phyloP scores from a whole-genome alignment of 2,329 filamentous ascomycete genomes.

The Nannizzia gypsea region DNA sequence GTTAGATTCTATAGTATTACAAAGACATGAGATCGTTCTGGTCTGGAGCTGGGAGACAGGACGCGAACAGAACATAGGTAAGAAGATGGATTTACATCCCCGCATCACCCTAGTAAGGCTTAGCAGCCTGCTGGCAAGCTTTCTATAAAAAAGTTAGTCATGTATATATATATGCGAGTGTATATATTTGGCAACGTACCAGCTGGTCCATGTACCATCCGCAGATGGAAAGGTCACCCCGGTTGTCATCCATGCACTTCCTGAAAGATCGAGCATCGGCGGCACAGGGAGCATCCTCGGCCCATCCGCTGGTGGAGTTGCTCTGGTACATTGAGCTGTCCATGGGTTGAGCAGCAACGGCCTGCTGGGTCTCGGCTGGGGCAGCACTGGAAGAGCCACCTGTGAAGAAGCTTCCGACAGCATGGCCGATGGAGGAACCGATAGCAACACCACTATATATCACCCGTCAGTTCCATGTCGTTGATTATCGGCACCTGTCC shows the following conservation, averaged over 20 bases:
- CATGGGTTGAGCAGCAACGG: constrained; percentile 45
- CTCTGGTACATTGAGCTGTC: constrained; percentile 36
- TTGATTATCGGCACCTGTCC: neutral
- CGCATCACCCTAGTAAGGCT: constrained; percentile 47
- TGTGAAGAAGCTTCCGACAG: constrained; percentile 76
- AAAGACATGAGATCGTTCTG: constrained; percentile 1
- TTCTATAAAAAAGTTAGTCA: constrained; percentile 39
- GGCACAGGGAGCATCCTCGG: constrained; percentile 54
- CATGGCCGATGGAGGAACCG: constrained; percentile 89
- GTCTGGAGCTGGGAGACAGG: neutral
- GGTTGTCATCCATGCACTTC: constrained; percentile 90
- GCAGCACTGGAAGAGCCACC: constrained; percentile 52
- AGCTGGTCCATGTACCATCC: constrained; percentile 98
- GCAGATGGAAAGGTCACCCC: constrained; percentile 89
- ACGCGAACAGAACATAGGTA: neutral
- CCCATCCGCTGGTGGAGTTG: constrained; percentile 36
- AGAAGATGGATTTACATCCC: neutral
- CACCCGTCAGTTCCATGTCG: constrained; percentile 10
- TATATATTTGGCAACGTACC: constrained; percentile 26
- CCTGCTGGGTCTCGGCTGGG: constrained; percentile 42
- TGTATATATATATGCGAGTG: constrained; percentile 1
- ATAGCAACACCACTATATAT: constrained; percentile 77
- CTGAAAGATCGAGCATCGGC: constrained; percentile 76
- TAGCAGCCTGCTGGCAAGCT: constrained; percentile 69
- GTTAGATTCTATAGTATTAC: neutral